Conservation (phyloP, 129 eudicot species). For the Lactuca saligna region DNA sequence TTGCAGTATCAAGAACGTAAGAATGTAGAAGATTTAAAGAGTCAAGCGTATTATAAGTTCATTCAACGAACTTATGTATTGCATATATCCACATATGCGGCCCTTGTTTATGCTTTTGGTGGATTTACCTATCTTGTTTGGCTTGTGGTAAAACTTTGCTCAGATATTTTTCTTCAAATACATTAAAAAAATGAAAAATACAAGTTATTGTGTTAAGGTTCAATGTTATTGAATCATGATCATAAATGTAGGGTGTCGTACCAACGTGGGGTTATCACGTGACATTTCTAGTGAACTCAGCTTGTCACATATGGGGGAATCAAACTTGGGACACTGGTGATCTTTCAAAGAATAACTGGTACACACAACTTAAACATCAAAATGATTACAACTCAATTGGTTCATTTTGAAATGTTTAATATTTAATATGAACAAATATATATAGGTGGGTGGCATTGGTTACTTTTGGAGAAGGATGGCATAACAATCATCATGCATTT, state of each 20-base stretch:
- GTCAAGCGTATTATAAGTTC: conserved; percentile 20
- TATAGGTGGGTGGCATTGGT: conserved; percentile 65
- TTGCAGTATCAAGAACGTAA: conserved; percentile 20
- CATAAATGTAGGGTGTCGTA: conserved; percentile 20
- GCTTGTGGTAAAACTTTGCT: conserved; percentile 24
- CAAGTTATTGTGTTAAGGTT: background rate
- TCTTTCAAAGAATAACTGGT: conserved; percentile 38
- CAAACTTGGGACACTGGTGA: conserved; percentile 50
- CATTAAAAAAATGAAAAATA: background rate
- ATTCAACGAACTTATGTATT: conserved; percentile 11
- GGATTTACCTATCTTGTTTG: conserved; percentile 29
- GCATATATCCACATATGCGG: conserved; percentile 10
- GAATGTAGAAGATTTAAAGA: conserved; percentile 25
- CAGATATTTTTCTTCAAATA: background rate
- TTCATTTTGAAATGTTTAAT: background rate
- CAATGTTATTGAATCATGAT: background rate
- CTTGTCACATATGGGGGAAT: conserved; percentile 22
- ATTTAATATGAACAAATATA: background rate
- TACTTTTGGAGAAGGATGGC: conserved; percentile 78
- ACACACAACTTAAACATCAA: background rate
- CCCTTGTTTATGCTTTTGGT: conserved; percentile 5
- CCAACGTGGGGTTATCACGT: conserved; percentile 16
- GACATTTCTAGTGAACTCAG: conserved; percentile 52
- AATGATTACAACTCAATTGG: background rate
- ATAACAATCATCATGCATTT: conserved; percentile 72